A percentile compares a stretch with the other conserved stretches of the same genome.
phyloP scores from a whole-genome alignment of 2,329 filamentous ascomycete species.

The Arthrinium phaeospermum region DNA sequence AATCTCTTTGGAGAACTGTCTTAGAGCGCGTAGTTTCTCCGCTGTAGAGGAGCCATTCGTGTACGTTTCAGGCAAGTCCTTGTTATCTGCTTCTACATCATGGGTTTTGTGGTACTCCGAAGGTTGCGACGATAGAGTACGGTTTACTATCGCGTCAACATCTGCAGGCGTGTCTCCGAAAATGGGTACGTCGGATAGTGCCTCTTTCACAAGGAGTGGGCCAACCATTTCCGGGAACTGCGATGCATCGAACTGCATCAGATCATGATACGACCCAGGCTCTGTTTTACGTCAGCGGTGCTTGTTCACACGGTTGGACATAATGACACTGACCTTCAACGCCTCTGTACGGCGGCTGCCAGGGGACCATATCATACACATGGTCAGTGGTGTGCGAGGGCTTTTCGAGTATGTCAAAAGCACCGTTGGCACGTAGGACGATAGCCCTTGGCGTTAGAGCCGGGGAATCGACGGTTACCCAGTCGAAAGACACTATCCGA shows the following conservation, averaged over 20 bases:
- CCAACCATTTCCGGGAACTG: slow-evolving; percentile 60
- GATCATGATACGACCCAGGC: slow-evolving; percentile 55
- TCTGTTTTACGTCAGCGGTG: slow-evolving; percentile 45
- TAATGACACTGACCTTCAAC: slow-evolving; percentile 50
- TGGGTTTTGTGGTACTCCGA: slow-evolving; percentile 42
- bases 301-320: slow-evolving; percentile 13
- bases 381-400: slow-evolving; percentile 64
- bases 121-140: slow-evolving; percentile 44
- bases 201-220: slow-evolving; percentile 59
- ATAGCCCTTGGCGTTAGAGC: slow-evolving; percentile 63
- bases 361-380: slow-evolving; percentile 65
- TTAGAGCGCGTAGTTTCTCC: slow-evolving; percentile 55
- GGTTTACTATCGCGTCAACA: slow-evolving; percentile 48
- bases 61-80: slow-evolving; percentile 48
- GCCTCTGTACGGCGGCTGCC: slow-evolving; percentile 64
- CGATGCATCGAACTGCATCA: slow-evolving; percentile 64
- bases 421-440: slow-evolving; percentile 64
- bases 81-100: slow-evolving; percentile 43
- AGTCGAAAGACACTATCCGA: slow-evolving; percentile 71
- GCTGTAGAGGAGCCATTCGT: slow-evolving; percentile 49
- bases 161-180: slow-evolving; percentile 60
- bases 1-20: slow-evolving; percentile 41
- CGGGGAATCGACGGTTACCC: slow-evolving; percentile 64
- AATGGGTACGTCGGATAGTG: slow-evolving; percentile 58
- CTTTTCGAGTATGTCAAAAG: slow-evolving; percentile 66